A percentile compares a stretch with the other conserved stretches of the same genome.
Evolutionary conservation across 2,329 filamentous ascomycete genomes (phyloP).

Genomic region (Aspergillus sp.): DNA sequence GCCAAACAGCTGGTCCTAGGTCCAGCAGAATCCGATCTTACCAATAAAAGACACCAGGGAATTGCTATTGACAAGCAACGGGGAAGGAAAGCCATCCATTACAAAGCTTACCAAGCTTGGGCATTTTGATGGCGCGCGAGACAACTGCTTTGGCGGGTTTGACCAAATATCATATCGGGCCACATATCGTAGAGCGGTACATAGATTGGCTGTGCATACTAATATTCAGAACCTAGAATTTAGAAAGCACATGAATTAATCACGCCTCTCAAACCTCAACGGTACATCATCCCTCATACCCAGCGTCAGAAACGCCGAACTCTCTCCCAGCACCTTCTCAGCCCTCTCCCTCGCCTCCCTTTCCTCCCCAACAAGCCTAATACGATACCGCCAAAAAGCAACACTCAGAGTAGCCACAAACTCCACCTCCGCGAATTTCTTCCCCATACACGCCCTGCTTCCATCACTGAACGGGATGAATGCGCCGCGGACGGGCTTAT

Average conservation of each 20-base stretch:
- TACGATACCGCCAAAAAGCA: conserved; percentile 10
- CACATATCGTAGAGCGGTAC: too few species aligned
- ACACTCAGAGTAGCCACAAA: conserved; percentile 12
- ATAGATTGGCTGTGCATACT: too few species aligned
- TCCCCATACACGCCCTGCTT: conserved; percentile 15
- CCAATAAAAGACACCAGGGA: too few species aligned
- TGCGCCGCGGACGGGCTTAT: conserved; percentile 15
- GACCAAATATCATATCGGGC: conserved; percentile 14
- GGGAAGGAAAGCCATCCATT: too few species aligned
- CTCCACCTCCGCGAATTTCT: conserved; percentile 21
- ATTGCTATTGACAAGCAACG: too few species aligned
- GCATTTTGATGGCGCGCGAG: conserved; percentile 17
- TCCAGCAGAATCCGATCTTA: too few species aligned
- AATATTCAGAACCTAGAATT: too few species aligned
- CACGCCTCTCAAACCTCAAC: conserved; percentile 7
- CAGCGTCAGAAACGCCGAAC: conserved; percentile 10
- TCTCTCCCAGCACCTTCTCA: conserved; percentile 5
- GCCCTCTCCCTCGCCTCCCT: conserved; percentile 1
- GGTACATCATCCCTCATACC: conserved; percentile 12
- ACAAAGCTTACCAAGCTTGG: conserved; percentile 16
- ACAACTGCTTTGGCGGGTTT: conserved; percentile 13
- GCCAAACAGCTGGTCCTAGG: too few species aligned
- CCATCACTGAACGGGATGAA: conserved; percentile 21
- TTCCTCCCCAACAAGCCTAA: conserved; percentile 4
- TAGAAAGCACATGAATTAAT: background rate